A percentile compares a stretch with the other conserved stretches of the same genome.
Evolutionary conservation across 1,284 basidiomycete genomes (phyloP).

Genomic region (Moesziomyces parantarcticus): DNA sequence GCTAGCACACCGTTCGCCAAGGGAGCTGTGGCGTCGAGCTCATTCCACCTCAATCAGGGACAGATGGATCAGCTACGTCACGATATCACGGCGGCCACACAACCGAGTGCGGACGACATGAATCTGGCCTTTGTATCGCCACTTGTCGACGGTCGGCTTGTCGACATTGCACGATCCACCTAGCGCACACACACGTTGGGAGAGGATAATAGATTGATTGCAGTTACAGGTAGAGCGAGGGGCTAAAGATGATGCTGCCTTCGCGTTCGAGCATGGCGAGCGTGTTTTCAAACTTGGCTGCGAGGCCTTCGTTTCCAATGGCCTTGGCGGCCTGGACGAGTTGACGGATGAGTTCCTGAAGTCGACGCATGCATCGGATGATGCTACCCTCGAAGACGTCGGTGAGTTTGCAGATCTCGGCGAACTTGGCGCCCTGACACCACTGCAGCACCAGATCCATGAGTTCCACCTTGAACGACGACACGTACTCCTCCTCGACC

Average conservation of each 20-base stretch:
- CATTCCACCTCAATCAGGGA: conserved; percentile 24
- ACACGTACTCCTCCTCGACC: conserved; percentile 93
- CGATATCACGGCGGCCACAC: conserved; percentile 19
- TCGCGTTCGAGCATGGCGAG: conserved; percentile 62
- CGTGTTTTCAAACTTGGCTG: conserved; percentile 69
- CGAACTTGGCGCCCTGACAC: conserved; percentile 96
- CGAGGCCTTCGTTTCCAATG: conserved; percentile 91
- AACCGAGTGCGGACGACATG: conserved; percentile 14
- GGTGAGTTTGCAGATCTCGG: conserved; percentile 95
- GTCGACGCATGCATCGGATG: conserved; percentile 84
- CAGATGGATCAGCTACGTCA: conserved; percentile 26
- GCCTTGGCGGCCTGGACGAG: conserved; percentile 95
- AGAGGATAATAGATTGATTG: neutral
- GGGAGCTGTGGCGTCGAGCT: conserved; percentile 16
- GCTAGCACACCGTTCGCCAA: conserved; percentile 12
- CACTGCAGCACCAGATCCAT: conserved; percentile 97
- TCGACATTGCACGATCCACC: conserved; percentile 43
- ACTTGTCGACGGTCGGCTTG: conserved; percentile 53
- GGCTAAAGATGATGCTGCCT: conserved; percentile 65
- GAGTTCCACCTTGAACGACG: conserved; percentile 95
- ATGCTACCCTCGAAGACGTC: conserved; percentile 93
- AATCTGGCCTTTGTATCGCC: conserved; percentile 58
- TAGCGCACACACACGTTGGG: neutral
- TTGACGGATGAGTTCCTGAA: conserved; percentile 93
- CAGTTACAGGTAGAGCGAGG: conserved; percentile 41